These are phyloP conservation scores for Phytopythium kandeliae DNA, from an alignment of 352 stramenopile species.

Conservation along the genomic window DNA sequence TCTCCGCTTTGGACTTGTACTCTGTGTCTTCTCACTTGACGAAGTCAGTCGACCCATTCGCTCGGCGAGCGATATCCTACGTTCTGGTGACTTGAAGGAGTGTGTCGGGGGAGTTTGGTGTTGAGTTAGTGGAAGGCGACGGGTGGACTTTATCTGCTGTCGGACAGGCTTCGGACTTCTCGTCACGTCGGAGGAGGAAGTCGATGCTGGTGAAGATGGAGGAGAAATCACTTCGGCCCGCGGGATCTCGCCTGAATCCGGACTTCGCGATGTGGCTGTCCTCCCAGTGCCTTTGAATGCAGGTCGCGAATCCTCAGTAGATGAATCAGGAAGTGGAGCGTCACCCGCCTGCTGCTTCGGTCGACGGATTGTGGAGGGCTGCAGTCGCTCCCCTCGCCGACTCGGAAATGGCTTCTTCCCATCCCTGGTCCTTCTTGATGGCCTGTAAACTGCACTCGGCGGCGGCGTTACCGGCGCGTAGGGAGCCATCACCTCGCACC, in stretches of 20 bases:
- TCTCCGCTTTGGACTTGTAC: neutral
- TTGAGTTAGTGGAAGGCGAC: neutral
- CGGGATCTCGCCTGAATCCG: conserved; percentile 15
- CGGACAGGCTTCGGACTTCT: neutral
- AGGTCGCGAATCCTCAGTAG: neutral
- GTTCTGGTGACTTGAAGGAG: neutral
- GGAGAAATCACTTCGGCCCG: conserved; percentile 43
- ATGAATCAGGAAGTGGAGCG: neutral
- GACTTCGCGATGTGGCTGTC: neutral
- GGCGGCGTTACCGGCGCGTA: conserved; percentile 16
- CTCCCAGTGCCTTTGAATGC: neutral
- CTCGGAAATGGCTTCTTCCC: neutral
- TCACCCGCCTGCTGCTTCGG: neutral
- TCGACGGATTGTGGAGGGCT: neutral
- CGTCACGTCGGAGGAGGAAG: conserved; percentile 22
- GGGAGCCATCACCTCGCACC: conserved; percentile 20
- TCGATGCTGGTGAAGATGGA: conserved; percentile 47
- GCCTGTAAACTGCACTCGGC: no score
- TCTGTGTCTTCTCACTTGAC: neutral
- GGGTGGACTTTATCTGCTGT: neutral
- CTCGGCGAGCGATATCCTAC: neutral
- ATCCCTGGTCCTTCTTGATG: no score
- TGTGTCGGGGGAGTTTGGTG: neutral
- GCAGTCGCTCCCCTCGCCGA: neutral
- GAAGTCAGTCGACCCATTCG: neutral